Conservation (phyloP, 306 rosid genomes). For the Malus asiatica region DNA sequence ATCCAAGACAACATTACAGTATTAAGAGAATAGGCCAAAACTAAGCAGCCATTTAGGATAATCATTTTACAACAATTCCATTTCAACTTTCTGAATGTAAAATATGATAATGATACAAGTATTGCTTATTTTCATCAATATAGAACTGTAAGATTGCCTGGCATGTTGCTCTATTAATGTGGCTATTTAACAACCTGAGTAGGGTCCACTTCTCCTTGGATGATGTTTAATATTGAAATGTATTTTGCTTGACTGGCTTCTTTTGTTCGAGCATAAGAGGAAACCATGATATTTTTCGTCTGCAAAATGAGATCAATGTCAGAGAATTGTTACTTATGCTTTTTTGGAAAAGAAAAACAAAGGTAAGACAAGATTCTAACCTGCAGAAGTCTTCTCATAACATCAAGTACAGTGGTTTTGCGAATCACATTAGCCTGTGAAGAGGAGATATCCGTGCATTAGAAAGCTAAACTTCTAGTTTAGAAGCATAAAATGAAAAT, state of each 20-base stretch:
- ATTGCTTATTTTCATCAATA: background rate
- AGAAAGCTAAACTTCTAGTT: slow-evolving; percentile 2
- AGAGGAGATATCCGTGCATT: slow-evolving; percentile 15
- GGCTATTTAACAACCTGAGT: slow-evolving; percentile 59
- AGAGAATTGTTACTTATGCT: slow-evolving; percentile 7
- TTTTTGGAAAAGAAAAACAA: background rate
- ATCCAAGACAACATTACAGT: background rate
- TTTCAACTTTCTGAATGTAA: background rate
- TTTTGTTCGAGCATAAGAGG: slow-evolving; percentile 95
- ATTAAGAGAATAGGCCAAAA: background rate
- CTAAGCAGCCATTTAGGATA: background rate
- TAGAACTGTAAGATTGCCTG: background rate
- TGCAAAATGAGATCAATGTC: slow-evolving; percentile 30
- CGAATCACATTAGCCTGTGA: slow-evolving; percentile 91
- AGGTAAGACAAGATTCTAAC: slow-evolving; percentile 28
- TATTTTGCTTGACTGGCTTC: slow-evolving; percentile 99
- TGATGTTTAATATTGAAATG: slow-evolving; percentile 92
- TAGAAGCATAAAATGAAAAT: background rate
- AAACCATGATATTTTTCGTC: slow-evolving; percentile 98
- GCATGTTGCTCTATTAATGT: background rate
- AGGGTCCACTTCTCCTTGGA: slow-evolving; percentile 99
- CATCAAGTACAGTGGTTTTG: slow-evolving; percentile 96
- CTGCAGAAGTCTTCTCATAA: slow-evolving; percentile 98
- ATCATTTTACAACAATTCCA: background rate
- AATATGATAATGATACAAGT: background rate